These are phyloP conservation scores for Ceratobasidium sp. DNA, from an alignment of 1,284 basidiomycete genomes.

Conservation along the genomic window DNA sequence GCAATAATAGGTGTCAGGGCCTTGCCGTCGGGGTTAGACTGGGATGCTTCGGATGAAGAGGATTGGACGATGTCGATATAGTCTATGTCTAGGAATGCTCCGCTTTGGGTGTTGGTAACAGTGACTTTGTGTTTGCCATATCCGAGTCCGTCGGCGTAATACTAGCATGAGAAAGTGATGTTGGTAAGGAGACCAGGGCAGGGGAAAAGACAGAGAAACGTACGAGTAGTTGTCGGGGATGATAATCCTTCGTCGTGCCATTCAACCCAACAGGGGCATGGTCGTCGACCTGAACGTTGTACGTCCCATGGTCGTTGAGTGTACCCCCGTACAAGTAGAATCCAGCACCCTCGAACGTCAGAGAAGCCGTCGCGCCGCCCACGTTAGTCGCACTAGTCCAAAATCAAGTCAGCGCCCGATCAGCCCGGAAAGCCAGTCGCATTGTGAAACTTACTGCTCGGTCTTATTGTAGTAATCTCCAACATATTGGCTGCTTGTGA, in stretches of 20 bases:
- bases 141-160: conserved; percentile 35
- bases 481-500: background rate
- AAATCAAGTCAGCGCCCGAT: background rate
- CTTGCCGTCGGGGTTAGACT: background rate
- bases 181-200: background rate
- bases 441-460: conserved; percentile 10
- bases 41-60: background rate
- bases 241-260: background rate
- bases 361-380: background rate
- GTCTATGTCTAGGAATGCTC: conserved; percentile 29
- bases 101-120: conserved; percentile 12
- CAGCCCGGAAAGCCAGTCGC: background rate
- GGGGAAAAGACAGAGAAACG: background rate
- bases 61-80: conserved; percentile 27
- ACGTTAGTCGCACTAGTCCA: conserved; percentile 3
- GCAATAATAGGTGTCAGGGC: conserved; percentile 19
- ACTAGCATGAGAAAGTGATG: background rate
- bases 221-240: conserved; percentile 6
- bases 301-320: conserved; percentile 16
- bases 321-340: conserved; percentile 24
- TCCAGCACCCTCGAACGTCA: conserved; percentile 14
- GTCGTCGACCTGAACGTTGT: conserved; percentile 21
- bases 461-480: conserved; percentile 17
- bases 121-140: conserved; percentile 27
- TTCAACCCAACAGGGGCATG: conserved; percentile 2